Percentiles rank a stretch among this genome's conserved stretches.
Evolutionary conservation across 2,329 filamentous ascomycete genomes (phyloP).

Genomic region (Canariomyces notabilis): DNA sequence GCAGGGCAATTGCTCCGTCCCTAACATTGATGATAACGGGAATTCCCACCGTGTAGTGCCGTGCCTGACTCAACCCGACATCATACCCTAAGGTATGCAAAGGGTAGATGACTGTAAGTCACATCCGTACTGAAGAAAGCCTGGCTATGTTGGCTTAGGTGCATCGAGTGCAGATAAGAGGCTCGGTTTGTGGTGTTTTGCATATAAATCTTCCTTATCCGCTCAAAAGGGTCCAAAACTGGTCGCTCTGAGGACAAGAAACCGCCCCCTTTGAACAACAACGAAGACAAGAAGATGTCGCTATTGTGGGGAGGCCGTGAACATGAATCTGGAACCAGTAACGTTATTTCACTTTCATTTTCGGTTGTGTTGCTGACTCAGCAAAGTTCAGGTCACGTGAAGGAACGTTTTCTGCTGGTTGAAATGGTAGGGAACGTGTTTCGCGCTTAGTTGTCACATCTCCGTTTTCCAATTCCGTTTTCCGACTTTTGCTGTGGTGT

Average conservation of each 20-base stretch:
- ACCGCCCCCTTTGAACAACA: background rate
- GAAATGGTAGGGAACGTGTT: background rate
- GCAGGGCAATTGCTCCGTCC: too few species aligned
- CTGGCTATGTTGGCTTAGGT: too few species aligned
- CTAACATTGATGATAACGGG: too few species aligned
- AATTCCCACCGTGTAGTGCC: too few species aligned
- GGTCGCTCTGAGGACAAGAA: background rate
- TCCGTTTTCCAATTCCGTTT: background rate
- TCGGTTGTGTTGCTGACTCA: background rate
- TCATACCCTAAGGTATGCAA: too few species aligned
- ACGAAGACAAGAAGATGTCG: background rate
- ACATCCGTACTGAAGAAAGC: too few species aligned
- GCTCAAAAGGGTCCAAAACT: background rate
- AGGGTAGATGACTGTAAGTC: too few species aligned
- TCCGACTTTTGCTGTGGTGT: background rate
- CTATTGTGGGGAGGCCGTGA: background rate
- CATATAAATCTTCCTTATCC: background rate
- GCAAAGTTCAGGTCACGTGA: background rate
- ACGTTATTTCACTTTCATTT: background rate
- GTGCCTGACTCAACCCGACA: too few species aligned
- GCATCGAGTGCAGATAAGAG: too few species aligned
- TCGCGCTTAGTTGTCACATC: background rate
- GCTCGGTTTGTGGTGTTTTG: too few species aligned
- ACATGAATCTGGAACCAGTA: background rate
- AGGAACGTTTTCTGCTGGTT: background rate